Evolutionary conservation across 345 rosid genomes (phyloP).

Genomic region (Streptanthus diversifolius): DNA sequence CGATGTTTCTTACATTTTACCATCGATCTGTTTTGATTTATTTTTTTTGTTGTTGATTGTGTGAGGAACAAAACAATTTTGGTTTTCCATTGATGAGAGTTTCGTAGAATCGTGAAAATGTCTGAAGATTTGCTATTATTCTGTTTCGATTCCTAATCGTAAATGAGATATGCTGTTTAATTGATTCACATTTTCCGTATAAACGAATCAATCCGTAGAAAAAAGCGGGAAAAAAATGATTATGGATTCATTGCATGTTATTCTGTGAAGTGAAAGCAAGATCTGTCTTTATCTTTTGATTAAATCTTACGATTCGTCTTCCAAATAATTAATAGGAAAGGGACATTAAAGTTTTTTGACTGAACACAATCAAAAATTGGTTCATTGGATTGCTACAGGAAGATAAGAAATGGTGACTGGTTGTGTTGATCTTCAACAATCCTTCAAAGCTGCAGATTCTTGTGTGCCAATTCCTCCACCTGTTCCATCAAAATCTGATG

Average conservation of each 20-base stretch:
- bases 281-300: background rate
- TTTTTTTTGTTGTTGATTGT: background rate
- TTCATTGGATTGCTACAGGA: slow-evolving; percentile 10
- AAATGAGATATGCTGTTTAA: background rate
- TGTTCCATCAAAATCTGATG: slow-evolving; percentile 26
- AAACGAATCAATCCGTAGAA: background rate
- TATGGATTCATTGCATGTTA: background rate
- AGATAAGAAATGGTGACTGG: slow-evolving; percentile 21
- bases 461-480: slow-evolving; percentile 64
- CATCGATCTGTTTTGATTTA: background rate
- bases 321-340: background rate
- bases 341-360: background rate
- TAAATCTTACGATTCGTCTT: background rate
- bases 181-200: background rate
- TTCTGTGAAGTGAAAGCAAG: background rate
- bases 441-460: slow-evolving; percentile 33
- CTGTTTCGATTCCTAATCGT: background rate
- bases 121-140: background rate
- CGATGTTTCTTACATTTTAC: background rate
- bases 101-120: background rate
- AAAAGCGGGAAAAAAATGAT: background rate
- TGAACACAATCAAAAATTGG: background rate
- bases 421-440: slow-evolving; percentile 18
- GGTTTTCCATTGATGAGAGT: background rate
- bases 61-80: background rate